Percentiles rank a stretch among this genome's conserved stretches.
These are phyloP conservation scores for Lachancea sp. DNA, from an alignment of 805 yeast species.

Conservation along the genomic window DNA sequence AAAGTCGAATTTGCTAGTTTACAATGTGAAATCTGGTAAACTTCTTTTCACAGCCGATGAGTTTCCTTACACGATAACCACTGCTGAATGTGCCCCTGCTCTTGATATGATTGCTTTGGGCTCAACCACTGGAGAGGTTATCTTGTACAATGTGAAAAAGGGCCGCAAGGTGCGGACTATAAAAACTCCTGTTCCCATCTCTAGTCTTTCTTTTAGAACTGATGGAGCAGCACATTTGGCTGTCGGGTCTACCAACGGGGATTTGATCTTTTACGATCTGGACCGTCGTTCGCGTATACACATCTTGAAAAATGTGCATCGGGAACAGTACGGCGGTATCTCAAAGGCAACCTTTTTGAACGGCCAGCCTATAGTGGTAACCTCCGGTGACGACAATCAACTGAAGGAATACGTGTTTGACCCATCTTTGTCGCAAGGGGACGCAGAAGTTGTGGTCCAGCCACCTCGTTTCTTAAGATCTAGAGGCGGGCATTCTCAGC, in stretches of 20 bases:
- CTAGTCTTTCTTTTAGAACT: slow-evolving; percentile 78
- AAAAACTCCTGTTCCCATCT: slow-evolving; percentile 36
- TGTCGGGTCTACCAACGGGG: slow-evolving; percentile 74
- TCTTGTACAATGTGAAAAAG: slow-evolving; percentile 60
- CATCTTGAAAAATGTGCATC: slow-evolving; percentile 64
- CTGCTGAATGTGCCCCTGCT: slow-evolving; percentile 80
- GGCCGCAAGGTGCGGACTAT: slow-evolving; percentile 52
- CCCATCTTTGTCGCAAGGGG: slow-evolving; percentile 64
- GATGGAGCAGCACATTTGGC: slow-evolving; percentile 84
- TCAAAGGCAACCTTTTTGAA: slow-evolving; percentile 66
- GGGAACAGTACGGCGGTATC: slow-evolving; percentile 70
- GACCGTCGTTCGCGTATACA: slow-evolving; percentile 69
- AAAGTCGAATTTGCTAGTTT: slow-evolving; percentile 49
- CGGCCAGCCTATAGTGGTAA: slow-evolving; percentile 86
- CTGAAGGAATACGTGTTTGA: slow-evolving; percentile 90
- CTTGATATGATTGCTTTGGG: slow-evolving; percentile 81
- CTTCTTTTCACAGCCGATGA: slow-evolving; percentile 51
- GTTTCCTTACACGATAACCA: slow-evolving; percentile 52
- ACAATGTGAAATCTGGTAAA: slow-evolving; percentile 75
- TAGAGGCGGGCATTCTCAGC: slow-evolving; percentile 95
- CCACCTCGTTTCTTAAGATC: slow-evolving; percentile 91
- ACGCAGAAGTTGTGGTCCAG: slow-evolving; percentile 50
- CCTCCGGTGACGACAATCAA: slow-evolving; percentile 87
- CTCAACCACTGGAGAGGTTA: slow-evolving; percentile 57
- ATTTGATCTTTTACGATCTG: slow-evolving; percentile 78